Base-by-base conservation (phyloP, 2,329 filamentous ascomycete species). In the Chrysoporthe austroafricana region DNA sequence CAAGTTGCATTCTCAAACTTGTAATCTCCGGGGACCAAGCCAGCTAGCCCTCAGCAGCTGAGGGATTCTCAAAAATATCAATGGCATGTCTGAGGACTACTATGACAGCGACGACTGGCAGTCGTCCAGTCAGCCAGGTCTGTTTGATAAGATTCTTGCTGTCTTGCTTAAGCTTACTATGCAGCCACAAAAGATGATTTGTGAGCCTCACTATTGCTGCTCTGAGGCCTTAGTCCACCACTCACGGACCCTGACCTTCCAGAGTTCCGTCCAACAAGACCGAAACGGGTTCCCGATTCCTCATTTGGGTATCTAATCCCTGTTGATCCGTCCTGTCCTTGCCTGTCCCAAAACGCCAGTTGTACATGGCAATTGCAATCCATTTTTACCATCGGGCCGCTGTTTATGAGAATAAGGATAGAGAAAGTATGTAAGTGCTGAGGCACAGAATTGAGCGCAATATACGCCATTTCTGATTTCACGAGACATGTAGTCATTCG, bases 251-350 rank as follows among this genome's bases (percentile, higher is more conserved):
- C 8, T 50, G 21, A n/a, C 2, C 21, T 5, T 54, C 21, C 21
- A 54, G 32, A 6, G 9, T 32, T 16, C 13, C 50, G 11, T 54
- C 4, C 21, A 14, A 54, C 3, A 4, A 16, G 32, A 34, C 5
- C 14, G 2, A 34, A 32, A 16, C 16, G 2, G 48, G 14, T 9
- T 6, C 7, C 50, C 21, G 5, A n/a, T 21, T 32, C 6, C 9
- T 54, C 50, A 54, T 26, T 54, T 32, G 50, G 50, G 50, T 54
- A 54, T 54, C 21, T 54, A 34, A 21, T 54, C 48, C 48, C 50
- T 54, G 50, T 26, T 34, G 21, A 13, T 54, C 50, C 13, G 11
- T 54, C 13, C 11, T 54, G 3, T 54, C 21, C 32, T 1, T 34
- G 13, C 11, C 50, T 54, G 14, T 54, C 50, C 50, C 13, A 54